Conservation (phyloP, 2,329 filamentous ascomycete genomes). For the Talaromyces amestolkiae region DNA sequence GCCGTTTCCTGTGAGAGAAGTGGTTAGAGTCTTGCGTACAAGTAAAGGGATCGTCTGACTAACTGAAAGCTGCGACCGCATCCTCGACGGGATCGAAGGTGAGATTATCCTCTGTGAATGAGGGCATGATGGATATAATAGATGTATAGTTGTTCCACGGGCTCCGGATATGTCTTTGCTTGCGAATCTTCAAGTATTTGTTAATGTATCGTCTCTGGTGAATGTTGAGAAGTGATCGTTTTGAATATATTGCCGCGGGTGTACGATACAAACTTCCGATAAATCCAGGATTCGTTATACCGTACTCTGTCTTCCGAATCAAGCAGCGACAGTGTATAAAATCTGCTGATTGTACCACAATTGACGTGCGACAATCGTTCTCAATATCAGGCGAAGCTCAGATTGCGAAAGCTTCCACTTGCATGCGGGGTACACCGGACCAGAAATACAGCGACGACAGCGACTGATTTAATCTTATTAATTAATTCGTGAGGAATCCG, state of each 20-base stretch:
- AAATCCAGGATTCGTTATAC: neutral
- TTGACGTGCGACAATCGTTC: neutral
- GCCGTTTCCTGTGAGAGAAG: slow-evolving; percentile 59
- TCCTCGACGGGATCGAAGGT: slow-evolving; percentile 45
- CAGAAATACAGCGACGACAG: neutral
- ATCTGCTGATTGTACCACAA: neutral
- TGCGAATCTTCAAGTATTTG: neutral
- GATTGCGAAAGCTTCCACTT: neutral
- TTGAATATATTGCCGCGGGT: neutral
- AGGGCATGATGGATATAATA: slow-evolving; percentile 1
- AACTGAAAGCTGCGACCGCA: slow-evolving; percentile 42
- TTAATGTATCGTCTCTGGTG: neutral
- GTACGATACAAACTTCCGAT: neutral
- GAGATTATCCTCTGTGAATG: slow-evolving; percentile 29
- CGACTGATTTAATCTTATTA: neutral
- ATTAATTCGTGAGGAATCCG: neutral
- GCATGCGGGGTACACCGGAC: neutral
- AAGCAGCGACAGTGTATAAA: neutral
- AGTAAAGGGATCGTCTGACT: slow-evolving; percentile 23
- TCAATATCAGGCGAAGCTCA: neutral
- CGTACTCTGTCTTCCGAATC: neutral
- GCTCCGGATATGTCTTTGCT: too few relatives aligned
- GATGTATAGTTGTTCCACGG: neutral
- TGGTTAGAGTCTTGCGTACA: neutral
- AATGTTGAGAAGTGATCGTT: neutral